These are phyloP conservation scores for Zostera marina DNA, from an alignment of 116 monocot species.

Conservation along the genomic window DNA sequence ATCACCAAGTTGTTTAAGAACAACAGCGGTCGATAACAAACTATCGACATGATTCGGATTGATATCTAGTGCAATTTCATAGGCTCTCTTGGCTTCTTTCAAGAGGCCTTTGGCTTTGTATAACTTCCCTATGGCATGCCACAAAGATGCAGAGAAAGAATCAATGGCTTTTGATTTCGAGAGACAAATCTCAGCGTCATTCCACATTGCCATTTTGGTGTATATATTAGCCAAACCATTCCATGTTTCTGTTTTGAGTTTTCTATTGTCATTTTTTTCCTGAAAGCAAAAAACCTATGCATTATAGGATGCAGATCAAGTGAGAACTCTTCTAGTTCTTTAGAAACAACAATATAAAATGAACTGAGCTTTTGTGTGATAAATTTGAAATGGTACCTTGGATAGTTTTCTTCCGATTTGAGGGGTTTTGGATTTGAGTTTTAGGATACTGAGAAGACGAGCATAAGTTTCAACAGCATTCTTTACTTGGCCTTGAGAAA, in stretches of 20 bases:
- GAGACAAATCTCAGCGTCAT: conserved; percentile 71
- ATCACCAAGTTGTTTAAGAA: conserved; percentile 44
- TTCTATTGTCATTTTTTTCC: conserved; percentile 27
- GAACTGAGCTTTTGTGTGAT: too few relatives aligned
- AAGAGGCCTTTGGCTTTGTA: conserved; percentile 50
- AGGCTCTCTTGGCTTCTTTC: conserved; percentile 56
- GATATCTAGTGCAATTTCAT: conserved; percentile 48
- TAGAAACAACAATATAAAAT: too few relatives aligned
- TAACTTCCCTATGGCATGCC: conserved; percentile 63
- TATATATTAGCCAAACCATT: conserved; percentile 70
- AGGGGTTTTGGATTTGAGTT: conserved; percentile 40
- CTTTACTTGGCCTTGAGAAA: conserved; percentile 46
- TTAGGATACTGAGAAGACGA: conserved; percentile 61
- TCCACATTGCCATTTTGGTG: conserved; percentile 45
- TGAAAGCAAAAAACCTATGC: conserved; percentile 4
- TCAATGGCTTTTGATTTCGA: conserved; percentile 42
- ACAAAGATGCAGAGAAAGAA: conserved; percentile 48
- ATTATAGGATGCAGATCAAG: too few relatives aligned
- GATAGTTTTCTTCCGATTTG: conserved; percentile 23
- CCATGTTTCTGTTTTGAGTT: conserved; percentile 66
- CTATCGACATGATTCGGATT: conserved; percentile 67
- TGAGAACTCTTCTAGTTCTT: too few relatives aligned
- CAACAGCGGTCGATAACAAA: conserved; percentile 47
- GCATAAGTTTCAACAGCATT: conserved; percentile 66
- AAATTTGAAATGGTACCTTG: conserved; percentile 28